These are phyloP conservation scores for Dryadomyces quercivorus DNA, from an alignment of 2,329 filamentous ascomycete species.

Conservation along the genomic window DNA sequence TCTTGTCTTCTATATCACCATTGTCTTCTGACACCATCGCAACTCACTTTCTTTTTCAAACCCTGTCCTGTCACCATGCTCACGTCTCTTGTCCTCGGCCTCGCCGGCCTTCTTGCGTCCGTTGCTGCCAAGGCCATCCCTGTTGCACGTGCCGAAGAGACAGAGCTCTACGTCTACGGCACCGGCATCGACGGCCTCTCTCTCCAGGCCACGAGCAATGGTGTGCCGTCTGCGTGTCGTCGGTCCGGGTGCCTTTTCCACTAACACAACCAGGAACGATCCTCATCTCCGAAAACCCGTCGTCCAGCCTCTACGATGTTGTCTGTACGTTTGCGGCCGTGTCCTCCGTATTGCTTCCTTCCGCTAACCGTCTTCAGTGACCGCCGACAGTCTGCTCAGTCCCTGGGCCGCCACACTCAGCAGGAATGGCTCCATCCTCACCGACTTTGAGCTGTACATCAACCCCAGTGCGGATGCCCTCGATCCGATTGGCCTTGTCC, in stretches of 20 bases:
- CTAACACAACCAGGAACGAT: not conserved
- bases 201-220: not conserved
- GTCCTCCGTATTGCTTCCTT: no score
- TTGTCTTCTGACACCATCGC: no score
- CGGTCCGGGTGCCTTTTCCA: not conserved
- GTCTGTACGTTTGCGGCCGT: not conserved
- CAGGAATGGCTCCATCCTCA: not conserved
- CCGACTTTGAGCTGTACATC: slow-evolving; percentile 7
- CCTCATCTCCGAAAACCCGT: not conserved
- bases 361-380: not conserved
- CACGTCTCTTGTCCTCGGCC: no score
- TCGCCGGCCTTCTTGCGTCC: not conserved
- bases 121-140: not conserved
- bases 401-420: slow-evolving; percentile 3
- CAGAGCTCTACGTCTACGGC: not conserved
- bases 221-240: no score
- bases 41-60: no score
- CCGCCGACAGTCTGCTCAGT: not conserved
- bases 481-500: not conserved
- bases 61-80: no score
- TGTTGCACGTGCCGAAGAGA: not conserved
- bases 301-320: not conserved
- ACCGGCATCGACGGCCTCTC: not conserved
- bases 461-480: not conserved
- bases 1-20: not conserved